A percentile compares a stretch with the other conserved stretches of the same genome.
phyloP scores from a whole-genome alignment of 768 basidiomycete species.

The Hysterangium stoloniferum region DNA sequence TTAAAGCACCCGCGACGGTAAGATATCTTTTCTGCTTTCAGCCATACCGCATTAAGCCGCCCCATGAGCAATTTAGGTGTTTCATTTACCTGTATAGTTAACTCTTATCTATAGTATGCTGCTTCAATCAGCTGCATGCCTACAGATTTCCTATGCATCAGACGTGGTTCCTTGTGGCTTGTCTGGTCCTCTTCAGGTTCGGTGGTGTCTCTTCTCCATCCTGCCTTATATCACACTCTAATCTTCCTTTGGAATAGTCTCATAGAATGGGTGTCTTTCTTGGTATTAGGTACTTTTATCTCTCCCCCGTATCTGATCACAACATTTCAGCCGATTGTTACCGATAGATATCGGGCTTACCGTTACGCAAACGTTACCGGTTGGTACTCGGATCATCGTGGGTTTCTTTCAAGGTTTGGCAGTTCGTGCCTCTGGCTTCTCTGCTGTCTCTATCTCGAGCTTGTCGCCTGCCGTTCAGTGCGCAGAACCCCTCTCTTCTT shows the following conservation, averaged over 20 bases:
- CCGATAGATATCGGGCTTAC: conserved; percentile 71
- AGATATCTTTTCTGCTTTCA: conserved; percentile 23
- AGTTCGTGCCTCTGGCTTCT: conserved; percentile 85
- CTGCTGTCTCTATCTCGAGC: conserved; percentile 56
- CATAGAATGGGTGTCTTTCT: conserved; percentile 77
- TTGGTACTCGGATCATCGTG: conserved; percentile 59
- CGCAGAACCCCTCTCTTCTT: conserved; percentile 19
- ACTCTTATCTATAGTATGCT: background rate
- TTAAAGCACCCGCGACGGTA: conserved; percentile 82
- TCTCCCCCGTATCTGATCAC: background rate
- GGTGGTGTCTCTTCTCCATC: conserved; percentile 19
- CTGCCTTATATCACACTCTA: background rate
- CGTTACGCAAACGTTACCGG: conserved; percentile 56
- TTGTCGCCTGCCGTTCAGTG: conserved; percentile 87
- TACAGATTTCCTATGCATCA: conserved; percentile 78
- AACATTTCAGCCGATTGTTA: too few relatives aligned
- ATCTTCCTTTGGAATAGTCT: background rate
- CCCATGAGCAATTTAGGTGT: conserved; percentile 37
- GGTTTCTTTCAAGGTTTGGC: conserved; percentile 75
- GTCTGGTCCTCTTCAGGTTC: conserved; percentile 66
- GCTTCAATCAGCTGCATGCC: background rate
- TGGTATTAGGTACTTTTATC: conserved; percentile 6
- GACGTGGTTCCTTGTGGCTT: conserved; percentile 79
- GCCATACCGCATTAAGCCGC: background rate
- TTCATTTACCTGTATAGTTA: conserved; percentile 57